phyloP scores from a whole-genome alignment of 768 basidiomycete genomes.

The Tulasnella sp. region DNA sequence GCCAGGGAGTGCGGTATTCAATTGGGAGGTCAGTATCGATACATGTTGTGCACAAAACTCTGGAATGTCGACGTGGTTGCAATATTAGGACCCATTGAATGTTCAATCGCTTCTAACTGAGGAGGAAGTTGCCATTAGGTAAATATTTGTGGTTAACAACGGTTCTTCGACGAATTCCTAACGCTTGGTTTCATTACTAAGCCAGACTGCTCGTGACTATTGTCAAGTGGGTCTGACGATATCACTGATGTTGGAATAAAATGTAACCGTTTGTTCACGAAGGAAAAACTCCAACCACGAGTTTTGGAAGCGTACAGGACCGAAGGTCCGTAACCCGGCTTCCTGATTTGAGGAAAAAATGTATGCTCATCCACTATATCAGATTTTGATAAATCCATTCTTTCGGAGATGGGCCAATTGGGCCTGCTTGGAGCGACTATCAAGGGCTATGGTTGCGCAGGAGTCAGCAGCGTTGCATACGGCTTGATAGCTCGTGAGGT shows the following conservation, averaged over 20 bases:
- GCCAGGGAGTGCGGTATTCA: slow-evolving; percentile 26
- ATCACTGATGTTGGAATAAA: not conserved
- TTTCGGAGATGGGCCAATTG: slow-evolving; percentile 85
- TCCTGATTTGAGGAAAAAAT: not conserved
- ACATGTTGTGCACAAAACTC: slow-evolving; percentile 9
- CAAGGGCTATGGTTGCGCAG: slow-evolving; percentile 86
- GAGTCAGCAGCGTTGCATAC: slow-evolving; percentile 81
- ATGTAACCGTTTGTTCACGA: slow-evolving; percentile 4
- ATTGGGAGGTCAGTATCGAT: slow-evolving; percentile 23
- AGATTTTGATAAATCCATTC: slow-evolving; percentile 66
- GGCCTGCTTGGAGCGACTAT: slow-evolving; percentile 90
- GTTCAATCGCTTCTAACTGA: slow-evolving; percentile 71
- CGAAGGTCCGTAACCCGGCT: slow-evolving; percentile 43
- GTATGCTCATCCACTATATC: slow-evolving; percentile 8
- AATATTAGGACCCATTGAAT: slow-evolving; percentile 62
- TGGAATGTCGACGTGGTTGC: not conserved
- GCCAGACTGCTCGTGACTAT: slow-evolving; percentile 66
- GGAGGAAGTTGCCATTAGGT: slow-evolving; percentile 85
- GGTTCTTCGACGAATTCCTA: not conserved
- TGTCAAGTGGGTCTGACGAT: slow-evolving; percentile 46
- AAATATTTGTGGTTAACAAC: slow-evolving; percentile 16
- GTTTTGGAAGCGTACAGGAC: slow-evolving; percentile 81
- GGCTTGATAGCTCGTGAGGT: slow-evolving; percentile 90
- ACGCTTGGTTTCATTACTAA: slow-evolving; percentile 24
- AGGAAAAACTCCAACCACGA: slow-evolving; percentile 78